Evolutionary conservation across 768 basidiomycete species (phyloP), one percentile per base, ranked within the genome.

Genomic region (Vararia minispora): DNA sequence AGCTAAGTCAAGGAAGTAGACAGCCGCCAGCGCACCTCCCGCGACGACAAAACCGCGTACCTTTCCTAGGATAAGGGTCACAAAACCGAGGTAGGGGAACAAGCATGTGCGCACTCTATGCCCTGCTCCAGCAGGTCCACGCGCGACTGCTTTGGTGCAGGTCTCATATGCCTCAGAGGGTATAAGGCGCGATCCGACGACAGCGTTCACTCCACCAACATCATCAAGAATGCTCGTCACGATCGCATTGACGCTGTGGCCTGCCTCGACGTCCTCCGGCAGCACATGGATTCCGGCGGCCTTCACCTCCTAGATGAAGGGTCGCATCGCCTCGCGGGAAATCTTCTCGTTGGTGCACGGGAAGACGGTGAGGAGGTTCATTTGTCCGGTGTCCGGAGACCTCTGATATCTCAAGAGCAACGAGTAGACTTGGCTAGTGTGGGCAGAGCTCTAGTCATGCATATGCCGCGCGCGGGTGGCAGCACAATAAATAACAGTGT

Each of bases 401-500:
- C n/a, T n/a, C n/a, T n/a, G n/a, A n/a, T n/a, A n/a, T n/a, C n/a
- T n/a, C n/a, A n/a, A n/a, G n/a, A 35, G 33, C 16, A 25, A 29
- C 10, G 33, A 37, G 21, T 8, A 26, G 38, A 34, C 14, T 6
- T 46, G 42, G 17, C 6, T 27, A n/a, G n/a, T n/a, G n/a, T n/a
- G n/a, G n/a, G n/a, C n/a, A n/a, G n/a, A n/a, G n/a, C n/a, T n/a
- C 48, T 54, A 53, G 39, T 59, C 59, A 40, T 55, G 59, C 20
- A 63, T 60, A 34, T 64, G 64, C n/a, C 47, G 43, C 5, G 62
- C 55, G 30, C 61, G 59, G n/a, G 55, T 36, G 7, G 47, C 45
- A 21, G 51, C 51, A 26, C 63, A 35, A 26, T 49, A 46, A 6
- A 48, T 52, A 29, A 52, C 50, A 21, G 44, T 40, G 12, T 41